Conservation (phyloP, 2,329 filamentous ascomycete species). For the Bertia moriformis region DNA sequence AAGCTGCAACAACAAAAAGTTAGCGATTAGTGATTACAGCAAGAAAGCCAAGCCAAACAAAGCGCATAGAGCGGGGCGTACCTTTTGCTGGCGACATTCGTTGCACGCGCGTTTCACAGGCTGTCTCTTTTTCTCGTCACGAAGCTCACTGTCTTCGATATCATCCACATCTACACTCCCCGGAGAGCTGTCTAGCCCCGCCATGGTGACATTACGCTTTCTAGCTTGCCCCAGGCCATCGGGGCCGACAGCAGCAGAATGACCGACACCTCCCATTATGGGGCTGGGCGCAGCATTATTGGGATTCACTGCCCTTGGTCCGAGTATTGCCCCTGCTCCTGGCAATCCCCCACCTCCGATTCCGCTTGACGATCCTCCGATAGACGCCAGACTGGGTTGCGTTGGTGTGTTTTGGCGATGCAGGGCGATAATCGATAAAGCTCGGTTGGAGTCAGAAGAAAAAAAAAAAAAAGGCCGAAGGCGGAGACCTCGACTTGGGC, state of each 20-base stretch:
- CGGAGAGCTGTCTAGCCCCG: background rate
- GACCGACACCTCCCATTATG: background rate
- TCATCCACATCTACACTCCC: constrained; percentile 1
- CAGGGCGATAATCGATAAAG: background rate
- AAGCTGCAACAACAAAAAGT: constrained; percentile 31
- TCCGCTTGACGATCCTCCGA: background rate
- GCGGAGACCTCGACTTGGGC: too few relatives aligned
- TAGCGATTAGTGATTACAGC: too few relatives aligned
- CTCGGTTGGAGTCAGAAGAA: background rate
- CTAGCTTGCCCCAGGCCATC: background rate
- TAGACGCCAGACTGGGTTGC: background rate
- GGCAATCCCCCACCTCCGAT: background rate
- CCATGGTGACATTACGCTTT: constrained; percentile 1
- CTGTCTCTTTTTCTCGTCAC: background rate
- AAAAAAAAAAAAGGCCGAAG: too few relatives aligned
- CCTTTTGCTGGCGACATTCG: constrained; percentile 58
- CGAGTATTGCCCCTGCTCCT: background rate
- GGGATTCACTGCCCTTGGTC: background rate
- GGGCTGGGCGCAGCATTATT: background rate
- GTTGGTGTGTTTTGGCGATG: background rate
- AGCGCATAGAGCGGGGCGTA: too few relatives aligned
- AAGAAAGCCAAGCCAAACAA: too few relatives aligned
- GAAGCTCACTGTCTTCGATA: background rate
- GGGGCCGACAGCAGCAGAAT: background rate
- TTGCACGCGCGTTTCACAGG: constrained; percentile 48